Conservation (phyloP, 1,284 basidiomycete genomes). For the Tilletia setariae region DNA sequence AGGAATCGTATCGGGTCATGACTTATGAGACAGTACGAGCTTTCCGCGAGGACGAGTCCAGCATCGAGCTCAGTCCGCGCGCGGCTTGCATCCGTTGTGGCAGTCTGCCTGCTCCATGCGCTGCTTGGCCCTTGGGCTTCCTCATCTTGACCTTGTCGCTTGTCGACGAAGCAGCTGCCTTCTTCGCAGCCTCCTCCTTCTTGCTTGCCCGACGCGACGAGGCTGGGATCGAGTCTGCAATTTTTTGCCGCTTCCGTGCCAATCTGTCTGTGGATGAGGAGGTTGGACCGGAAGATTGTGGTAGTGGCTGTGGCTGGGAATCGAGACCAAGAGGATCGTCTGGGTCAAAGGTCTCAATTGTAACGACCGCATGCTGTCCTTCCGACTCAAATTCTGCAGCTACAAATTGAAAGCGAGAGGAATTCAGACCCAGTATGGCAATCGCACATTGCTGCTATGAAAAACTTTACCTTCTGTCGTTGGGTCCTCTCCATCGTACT, state of each 20-base stretch:
- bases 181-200: conserved; percentile 1
- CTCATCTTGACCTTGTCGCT: not conserved
- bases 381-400: conserved; percentile 6
- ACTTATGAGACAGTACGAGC: conserved; percentile 4
- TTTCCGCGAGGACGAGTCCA: not conserved
- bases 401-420: not conserved
- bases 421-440: too few relatives aligned
- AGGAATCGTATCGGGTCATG: too few relatives aligned
- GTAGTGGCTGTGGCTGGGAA: not conserved
- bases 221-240: not conserved
- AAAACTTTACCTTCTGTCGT: not conserved
- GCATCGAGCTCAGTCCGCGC: not conserved
- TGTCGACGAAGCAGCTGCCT: not conserved
- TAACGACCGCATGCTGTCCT: conserved; percentile 5
- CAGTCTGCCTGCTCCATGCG: not conserved
- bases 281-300: not conserved
- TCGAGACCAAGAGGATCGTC: conserved; percentile 13
- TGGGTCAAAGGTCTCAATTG: conserved; percentile 1
- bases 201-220: conserved; percentile 2
- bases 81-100: conserved; percentile 5
- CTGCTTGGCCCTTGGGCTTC: not conserved
- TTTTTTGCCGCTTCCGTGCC: not conserved
- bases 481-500: conserved; percentile 30
- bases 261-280: not conserved
- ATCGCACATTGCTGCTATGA: too few relatives aligned